Conservation (phyloP, 345 rosid genomes). For the Eucalyptus erythrocorys region DNA sequence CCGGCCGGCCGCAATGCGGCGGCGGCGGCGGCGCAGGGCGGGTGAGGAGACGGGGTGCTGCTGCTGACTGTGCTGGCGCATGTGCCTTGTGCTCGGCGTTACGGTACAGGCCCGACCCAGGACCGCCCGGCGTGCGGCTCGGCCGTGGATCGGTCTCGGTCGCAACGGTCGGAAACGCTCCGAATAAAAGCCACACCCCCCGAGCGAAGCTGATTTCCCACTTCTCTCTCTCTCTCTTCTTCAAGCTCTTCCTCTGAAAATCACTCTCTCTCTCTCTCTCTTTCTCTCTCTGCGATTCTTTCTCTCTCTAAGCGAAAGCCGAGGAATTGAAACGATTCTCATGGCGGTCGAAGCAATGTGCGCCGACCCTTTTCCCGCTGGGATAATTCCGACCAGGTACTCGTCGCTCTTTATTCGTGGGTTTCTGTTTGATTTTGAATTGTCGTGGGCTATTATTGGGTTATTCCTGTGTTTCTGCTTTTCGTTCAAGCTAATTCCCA, state of each 20-base stretch:
- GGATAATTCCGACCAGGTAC: not conserved
- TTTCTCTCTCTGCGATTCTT: not conserved
- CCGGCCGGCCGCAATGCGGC: not conserved
- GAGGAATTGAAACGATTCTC: not conserved
- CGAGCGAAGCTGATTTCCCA: not conserved
- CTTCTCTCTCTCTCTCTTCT: not conserved
- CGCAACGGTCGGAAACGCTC: not conserved
- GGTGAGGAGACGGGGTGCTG: constrained; percentile 64
- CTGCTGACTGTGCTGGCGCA: constrained; percentile 63
- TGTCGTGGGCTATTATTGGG: not conserved
- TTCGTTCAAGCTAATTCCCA: not conserved
- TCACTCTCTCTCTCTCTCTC: not conserved
- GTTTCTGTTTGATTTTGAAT: not conserved
- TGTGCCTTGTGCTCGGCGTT: constrained; percentile 35
- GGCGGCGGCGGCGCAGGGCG: constrained; percentile 20
- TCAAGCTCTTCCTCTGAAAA: not conserved
- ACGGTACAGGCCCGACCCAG: not conserved
- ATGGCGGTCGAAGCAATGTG: not conserved
- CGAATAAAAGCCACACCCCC: not conserved
- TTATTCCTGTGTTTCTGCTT: not conserved
- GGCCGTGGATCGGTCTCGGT: constrained; percentile 44
- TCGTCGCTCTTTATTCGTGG: not conserved
- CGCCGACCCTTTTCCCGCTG: not conserved
- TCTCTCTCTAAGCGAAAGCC: not conserved
- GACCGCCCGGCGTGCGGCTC: not conserved